Base-by-base conservation (phyloP, 164 flowering plant species). In the Vitis amurensis region DNA sequence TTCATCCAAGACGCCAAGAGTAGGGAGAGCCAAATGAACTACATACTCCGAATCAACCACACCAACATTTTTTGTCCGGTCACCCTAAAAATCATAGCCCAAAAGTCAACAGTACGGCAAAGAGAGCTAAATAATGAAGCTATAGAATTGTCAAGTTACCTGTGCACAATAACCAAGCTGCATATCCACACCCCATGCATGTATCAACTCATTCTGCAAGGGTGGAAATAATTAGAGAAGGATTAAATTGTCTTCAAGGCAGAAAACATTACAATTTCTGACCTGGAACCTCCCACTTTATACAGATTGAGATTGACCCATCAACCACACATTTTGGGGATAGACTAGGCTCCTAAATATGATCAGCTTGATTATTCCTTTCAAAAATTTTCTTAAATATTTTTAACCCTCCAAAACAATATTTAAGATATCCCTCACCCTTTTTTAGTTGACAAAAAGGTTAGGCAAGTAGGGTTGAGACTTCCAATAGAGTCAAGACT, bases 161-260 rank as follows among this genome's bases (percentile, higher is more conserved):
- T 89, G 97, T 53, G 94, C 97, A 77, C 98, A 94, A 76, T 92
- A 92, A 31, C 98, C 98, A 66, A 94, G 97, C 77, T 85, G 84
- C 75, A 68, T 77, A 77, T 94, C 98, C 70, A 94, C 64, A 64
- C 97, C 98, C 98, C 98, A 94, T 2, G 91, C 98, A 82, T 94
- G 97, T 78, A 94, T 88, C 83, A 94, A 81, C 78, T 94, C 98
- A 76, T 92, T 94, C 98, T 94, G 91, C 16, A 29, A 14, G 44
- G 48, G 11, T 37, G 44, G 44, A 49, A 63, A 15, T 51, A 71
- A 48, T 14, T 14, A 37, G 37, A 31, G 50, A 61, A 30, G 16
- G 23, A 60, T 15, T 44, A 59, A 60, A 48, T 23, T 13, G 29
- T 11, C 16, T 60, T 52, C 12, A 2, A 52, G 29, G 16, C 16